These are phyloP conservation scores for Xylaria sp. DNA, from an alignment of 2,329 filamentous ascomycete species.

Conservation along the genomic window DNA sequence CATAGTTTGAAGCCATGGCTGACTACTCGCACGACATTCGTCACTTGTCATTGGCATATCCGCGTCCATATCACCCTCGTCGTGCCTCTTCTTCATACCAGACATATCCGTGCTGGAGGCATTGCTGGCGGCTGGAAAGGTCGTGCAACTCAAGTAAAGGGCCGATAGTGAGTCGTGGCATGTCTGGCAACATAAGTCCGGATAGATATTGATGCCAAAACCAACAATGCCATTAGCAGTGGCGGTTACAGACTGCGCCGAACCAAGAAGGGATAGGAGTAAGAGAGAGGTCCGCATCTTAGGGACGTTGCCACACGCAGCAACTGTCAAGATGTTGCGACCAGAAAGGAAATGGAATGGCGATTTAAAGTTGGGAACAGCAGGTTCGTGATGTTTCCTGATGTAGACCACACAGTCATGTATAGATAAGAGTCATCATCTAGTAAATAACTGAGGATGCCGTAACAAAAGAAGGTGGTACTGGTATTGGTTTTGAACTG, in stretches of 20 bases:
- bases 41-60: constrained; percentile 37
- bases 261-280: constrained; percentile 9
- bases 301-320: background rate
- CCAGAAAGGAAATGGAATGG: background rate
- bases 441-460: too few species aligned
- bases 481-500: too few species aligned
- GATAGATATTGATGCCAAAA: constrained; percentile 46
- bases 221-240: constrained; percentile 44
- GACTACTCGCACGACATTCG: constrained; percentile 30
- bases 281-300: constrained; percentile 15
- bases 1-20: constrained; percentile 39
- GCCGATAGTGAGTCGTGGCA: constrained; percentile 45
- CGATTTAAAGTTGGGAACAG: background rate
- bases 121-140: constrained; percentile 29
- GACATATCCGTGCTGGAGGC: constrained; percentile 15
- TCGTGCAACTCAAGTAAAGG: constrained; percentile 46
- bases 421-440: too few species aligned
- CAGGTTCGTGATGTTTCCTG: background rate
- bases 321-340: background rate
- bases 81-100: constrained; percentile 39
- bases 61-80: constrained; percentile 39
- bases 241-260: constrained; percentile 4
- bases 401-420: background rate
- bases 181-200: constrained; percentile 44
- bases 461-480: too few species aligned